These are phyloP conservation scores for Claviceps paspali DNA, from an alignment of 2,329 filamentous ascomycete species.

Conservation along the genomic window DNA sequence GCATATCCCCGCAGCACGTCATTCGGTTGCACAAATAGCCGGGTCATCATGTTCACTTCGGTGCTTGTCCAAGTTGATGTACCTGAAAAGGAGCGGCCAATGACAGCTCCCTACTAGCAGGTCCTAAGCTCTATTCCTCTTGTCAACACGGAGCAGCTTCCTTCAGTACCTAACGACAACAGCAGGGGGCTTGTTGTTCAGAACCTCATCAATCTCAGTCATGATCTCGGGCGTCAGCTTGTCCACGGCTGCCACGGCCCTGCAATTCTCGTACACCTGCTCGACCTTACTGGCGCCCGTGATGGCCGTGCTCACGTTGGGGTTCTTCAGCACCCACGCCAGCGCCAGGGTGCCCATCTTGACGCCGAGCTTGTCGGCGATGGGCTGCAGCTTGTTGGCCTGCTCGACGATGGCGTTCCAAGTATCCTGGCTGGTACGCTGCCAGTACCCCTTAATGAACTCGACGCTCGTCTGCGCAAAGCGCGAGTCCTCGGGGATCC, in stretches of 20 bases:
- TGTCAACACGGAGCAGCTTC: too few relatives aligned
- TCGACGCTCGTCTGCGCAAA: conserved; percentile 39
- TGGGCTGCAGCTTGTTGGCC: conserved; percentile 42
- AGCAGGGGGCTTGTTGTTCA: conserved; percentile 41
- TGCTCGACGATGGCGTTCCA: conserved; percentile 43
- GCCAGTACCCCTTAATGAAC: conserved; percentile 38
- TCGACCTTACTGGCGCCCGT: conserved; percentile 41
- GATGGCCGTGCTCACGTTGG: conserved; percentile 45
- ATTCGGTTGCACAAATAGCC: not conserved
- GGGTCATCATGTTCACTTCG: too few relatives aligned
- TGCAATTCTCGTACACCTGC: conserved; percentile 46
- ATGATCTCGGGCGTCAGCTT: conserved; percentile 44
- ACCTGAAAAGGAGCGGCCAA: too few relatives aligned
- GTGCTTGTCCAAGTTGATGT: too few relatives aligned
- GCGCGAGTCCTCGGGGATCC: conserved; percentile 43
- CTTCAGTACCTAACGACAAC: conserved; percentile 19
- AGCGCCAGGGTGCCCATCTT: conserved; percentile 41
- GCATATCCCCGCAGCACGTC: not conserved
- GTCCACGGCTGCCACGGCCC: conserved; percentile 34
- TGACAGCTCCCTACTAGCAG: too few relatives aligned
- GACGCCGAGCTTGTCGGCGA: conserved; percentile 49
- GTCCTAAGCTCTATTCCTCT: too few relatives aligned
- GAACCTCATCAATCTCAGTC: conserved; percentile 41
- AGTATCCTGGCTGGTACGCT: conserved; percentile 32
- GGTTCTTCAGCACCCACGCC: conserved; percentile 48